Evolutionary conservation across 306 rosid species (phyloP).

Genomic region (Sechiopsis laciniata): DNA sequence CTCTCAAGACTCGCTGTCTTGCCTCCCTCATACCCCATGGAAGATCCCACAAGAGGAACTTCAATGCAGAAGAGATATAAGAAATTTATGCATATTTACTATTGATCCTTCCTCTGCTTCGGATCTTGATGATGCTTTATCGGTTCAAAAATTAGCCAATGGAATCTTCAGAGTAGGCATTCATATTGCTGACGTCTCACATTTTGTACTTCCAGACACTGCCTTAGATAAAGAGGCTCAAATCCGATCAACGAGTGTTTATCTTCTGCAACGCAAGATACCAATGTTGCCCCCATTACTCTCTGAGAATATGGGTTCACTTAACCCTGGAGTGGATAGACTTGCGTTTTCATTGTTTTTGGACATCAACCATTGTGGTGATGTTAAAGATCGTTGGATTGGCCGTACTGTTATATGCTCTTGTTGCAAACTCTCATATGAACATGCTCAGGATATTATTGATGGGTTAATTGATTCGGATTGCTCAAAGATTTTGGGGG

Average conservation of each 20-base stretch:
- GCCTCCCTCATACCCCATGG: constrained; percentile 65
- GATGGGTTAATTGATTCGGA: constrained; percentile 38
- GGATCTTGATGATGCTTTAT: constrained; percentile 90
- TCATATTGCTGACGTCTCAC: constrained; percentile 80
- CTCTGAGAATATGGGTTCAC: constrained; percentile 67
- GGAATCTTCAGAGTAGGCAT: constrained; percentile 72
- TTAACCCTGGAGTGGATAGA: constrained; percentile 76
- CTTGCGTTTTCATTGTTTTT: constrained; percentile 68
- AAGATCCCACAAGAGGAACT: constrained; percentile 60
- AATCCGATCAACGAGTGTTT: constrained; percentile 70
- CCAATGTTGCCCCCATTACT: constrained; percentile 75
- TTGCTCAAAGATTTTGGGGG: constrained; percentile 24
- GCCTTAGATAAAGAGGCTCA: constrained; percentile 63
- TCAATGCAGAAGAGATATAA: constrained; percentile 56
- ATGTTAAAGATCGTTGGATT: constrained; percentile 63
- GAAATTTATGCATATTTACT: constrained; percentile 67
- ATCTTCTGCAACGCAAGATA: constrained; percentile 50
- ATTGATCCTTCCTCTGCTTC: constrained; percentile 81
- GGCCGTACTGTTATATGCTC: constrained; percentile 76
- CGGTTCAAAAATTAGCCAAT: constrained; percentile 59
- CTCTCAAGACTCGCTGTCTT: constrained; percentile 49
- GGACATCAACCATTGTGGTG: constrained; percentile 54
- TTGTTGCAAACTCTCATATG: constrained; percentile 89
- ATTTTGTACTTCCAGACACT: constrained; percentile 69
- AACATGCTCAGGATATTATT: constrained; percentile 64